Evolutionary conservation across 139 green algal species (phyloP), one percentile per base, ranked within the genome.

Genomic region (Chlamydomonas schloesseri): DNA sequence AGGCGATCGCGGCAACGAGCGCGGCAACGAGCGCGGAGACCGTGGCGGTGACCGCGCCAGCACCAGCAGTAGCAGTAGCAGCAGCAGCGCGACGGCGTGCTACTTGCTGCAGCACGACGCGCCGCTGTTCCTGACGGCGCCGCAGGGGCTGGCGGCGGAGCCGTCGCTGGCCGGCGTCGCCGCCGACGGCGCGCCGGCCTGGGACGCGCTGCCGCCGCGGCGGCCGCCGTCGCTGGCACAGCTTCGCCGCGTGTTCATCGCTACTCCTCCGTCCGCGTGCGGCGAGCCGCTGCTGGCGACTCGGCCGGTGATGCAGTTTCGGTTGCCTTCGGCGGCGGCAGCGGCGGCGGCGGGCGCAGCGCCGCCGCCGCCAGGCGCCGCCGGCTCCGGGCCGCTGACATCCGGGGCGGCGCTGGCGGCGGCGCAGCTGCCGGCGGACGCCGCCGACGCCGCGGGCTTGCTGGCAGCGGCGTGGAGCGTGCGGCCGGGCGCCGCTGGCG

Each of bases 101-200:
- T 87, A 75, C 28, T 28, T 87, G 58, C 82, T 87, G 11, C 71
- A 80, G 37, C 71, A 87, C 47, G 82, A 87, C 31, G 82, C 58
- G 28, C 82, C 82, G 57, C 37, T 87, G 28, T 87, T 60, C 37
- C 71, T 87, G n/a, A 29, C 29, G 31, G 57, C 72, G 58, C 70
- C 82, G n/a, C 58, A 42, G 8, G 79, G 65, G 9, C 47, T 76
- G n/a, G 31, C 37, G 79, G n/a, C 42, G 1, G 79, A 76, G 3
- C n/a, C 65, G 31, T 29, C 67, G 64, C 47, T 31, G n/a, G 47
- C 79, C 6, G n/a, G 17, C 26, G 28, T 33, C 47, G 65, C 46
- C 36, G 29, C 34, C 0, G 79, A 85, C 68, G 79, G 67, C 26
- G 79, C 79, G 37, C 18, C 79, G 4, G 46, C n/a, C 13, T 85